Conservation (phyloP, 805 yeast species). For the Ogataea dorogensis region DNA sequence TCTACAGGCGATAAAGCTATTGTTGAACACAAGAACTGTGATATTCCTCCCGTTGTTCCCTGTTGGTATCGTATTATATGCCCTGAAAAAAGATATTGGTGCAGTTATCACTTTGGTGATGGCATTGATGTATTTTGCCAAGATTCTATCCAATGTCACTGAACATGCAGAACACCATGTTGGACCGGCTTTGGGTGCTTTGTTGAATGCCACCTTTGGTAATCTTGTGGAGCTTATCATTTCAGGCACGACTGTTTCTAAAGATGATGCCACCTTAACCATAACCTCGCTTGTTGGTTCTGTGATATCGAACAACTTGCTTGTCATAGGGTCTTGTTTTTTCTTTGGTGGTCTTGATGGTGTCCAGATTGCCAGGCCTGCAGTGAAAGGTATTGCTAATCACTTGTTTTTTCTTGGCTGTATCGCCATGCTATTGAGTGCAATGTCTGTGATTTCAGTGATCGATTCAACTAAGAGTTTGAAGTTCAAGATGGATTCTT, state of each 20-base stretch:
- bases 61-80: slow-evolving; percentile 16
- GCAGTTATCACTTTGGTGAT: slow-evolving; percentile 16
- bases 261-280: slow-evolving; percentile 19
- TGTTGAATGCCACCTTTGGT: slow-evolving; percentile 18
- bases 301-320: slow-evolving; percentile 17
- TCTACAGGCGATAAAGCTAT: slow-evolving; percentile 14
- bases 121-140: slow-evolving; percentile 19
- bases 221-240: slow-evolving; percentile 18
- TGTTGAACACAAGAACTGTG: slow-evolving; percentile 16
- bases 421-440: slow-evolving; percentile 8
- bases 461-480: slow-evolving; percentile 13
- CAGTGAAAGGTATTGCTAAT: slow-evolving; percentile 12
- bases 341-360: slow-evolving; percentile 19
- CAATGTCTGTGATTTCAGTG: slow-evolving; percentile 17
- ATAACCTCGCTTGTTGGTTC: slow-evolving; percentile 18
- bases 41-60: slow-evolving; percentile 16
- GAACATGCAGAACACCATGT: slow-evolving; percentile 19
- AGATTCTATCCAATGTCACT: slow-evolving; percentile 17
- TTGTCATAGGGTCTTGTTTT: slow-evolving; percentile 18
- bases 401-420: slow-evolving; percentile 14
- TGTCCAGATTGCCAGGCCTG: slow-evolving; percentile 3
- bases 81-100: slow-evolving; percentile 13
- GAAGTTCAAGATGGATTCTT: slow-evolving; percentile 16
- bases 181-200: slow-evolving; percentile 18
- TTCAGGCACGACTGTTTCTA: slow-evolving; percentile 18